Evolutionary conservation across 1,284 basidiomycete species (phyloP).

Genomic region (Clitocybe nebularis): DNA sequence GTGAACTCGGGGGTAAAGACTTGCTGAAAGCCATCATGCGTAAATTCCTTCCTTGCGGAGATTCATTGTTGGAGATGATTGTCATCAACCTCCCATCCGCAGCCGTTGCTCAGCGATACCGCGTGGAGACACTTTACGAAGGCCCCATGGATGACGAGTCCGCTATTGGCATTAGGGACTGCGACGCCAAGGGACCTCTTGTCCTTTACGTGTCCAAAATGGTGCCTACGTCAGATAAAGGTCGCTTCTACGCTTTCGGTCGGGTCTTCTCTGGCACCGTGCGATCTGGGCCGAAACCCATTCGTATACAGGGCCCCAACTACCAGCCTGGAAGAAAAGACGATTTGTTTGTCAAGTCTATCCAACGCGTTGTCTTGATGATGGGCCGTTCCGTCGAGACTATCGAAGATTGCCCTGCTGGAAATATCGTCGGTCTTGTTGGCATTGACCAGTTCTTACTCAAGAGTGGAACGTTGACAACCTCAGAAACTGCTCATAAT

Average conservation of each 20-base stretch:
- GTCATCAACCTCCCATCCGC: conserved; percentile 99
- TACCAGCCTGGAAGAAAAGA: conserved; percentile 99
- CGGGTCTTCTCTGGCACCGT: conserved; percentile 99
- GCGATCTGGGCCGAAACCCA: conserved; percentile 94
- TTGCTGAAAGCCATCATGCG: conserved; percentile 99
- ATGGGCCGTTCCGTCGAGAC: conserved; percentile 99
- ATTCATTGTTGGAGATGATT: conserved; percentile 99
- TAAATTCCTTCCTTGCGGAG: conserved; percentile 99
- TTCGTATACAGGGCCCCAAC: conserved; percentile 99
- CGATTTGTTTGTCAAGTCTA: conserved; percentile 96
- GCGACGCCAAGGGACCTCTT: conserved; percentile 94
- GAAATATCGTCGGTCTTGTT: conserved; percentile 99
- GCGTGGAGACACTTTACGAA: conserved; percentile 99
- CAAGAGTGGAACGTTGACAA: conserved; percentile 97
- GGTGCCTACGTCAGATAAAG: conserved; percentile 99
- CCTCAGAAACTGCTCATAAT: conserved; percentile 99
- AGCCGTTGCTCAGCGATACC: conserved; percentile 95
- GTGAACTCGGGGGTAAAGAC: conserved; percentile 93
- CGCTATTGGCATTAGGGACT: conserved; percentile 98
- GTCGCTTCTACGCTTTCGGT: conserved; percentile 99
- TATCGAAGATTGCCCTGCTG: conserved; percentile 98
- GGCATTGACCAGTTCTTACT: conserved; percentile 99
- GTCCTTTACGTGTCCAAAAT: conserved; percentile 99
- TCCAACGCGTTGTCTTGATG: conserved; percentile 99
- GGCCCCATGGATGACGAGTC: conserved; percentile 99